Percentiles rank a stretch among this genome's conserved stretches.
phyloP scores from a whole-genome alignment of 1,284 basidiomycete species.

The Puccinia horiana region DNA sequence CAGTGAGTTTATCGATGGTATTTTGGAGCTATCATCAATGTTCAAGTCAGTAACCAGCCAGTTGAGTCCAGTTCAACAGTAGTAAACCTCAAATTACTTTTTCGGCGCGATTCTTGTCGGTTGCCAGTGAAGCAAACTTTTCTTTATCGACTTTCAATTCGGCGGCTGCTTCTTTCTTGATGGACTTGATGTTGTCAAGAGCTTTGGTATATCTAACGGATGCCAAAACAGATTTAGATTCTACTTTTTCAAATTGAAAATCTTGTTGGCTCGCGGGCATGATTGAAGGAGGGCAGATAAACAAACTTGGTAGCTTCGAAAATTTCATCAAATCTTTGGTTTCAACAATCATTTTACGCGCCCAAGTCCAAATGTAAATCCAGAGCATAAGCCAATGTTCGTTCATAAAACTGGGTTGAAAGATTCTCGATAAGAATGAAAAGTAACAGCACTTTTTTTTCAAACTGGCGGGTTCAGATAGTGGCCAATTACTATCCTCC shows the following conservation, averaged over 20 bases:
- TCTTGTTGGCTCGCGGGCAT: too few relatives aligned
- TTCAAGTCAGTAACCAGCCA: background rate
- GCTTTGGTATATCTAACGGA: constrained; percentile 87
- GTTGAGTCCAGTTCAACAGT: background rate
- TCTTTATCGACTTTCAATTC: constrained; percentile 94
- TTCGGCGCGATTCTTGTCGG: constrained; percentile 83
- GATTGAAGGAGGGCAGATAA: constrained; percentile 16
- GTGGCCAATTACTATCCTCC: constrained; percentile 97
- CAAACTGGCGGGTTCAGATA: constrained; percentile 82
- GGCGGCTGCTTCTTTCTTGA: constrained; percentile 83
- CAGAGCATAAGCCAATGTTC: background rate
- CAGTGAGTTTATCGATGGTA: constrained; percentile 69
- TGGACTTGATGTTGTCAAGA: constrained; percentile 82
- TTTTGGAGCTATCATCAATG: constrained; percentile 62
- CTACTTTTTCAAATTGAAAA: background rate
- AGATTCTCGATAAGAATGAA: background rate
- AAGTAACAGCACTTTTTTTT: constrained; percentile 81
- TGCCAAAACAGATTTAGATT: background rate
- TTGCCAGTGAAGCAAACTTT: constrained; percentile 74
- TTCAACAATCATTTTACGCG: background rate
- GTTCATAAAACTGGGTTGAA: background rate
- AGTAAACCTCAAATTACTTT: constrained; percentile 60
- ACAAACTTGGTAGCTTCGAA: constrained; percentile 92
- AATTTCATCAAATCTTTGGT: constrained; percentile 73
- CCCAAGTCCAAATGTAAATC: background rate